A percentile compares a stretch with the other conserved stretches of the same genome.
Evolutionary conservation across 139 green algal genomes (phyloP).

Genomic region (Chlorella ohadii): DNA sequence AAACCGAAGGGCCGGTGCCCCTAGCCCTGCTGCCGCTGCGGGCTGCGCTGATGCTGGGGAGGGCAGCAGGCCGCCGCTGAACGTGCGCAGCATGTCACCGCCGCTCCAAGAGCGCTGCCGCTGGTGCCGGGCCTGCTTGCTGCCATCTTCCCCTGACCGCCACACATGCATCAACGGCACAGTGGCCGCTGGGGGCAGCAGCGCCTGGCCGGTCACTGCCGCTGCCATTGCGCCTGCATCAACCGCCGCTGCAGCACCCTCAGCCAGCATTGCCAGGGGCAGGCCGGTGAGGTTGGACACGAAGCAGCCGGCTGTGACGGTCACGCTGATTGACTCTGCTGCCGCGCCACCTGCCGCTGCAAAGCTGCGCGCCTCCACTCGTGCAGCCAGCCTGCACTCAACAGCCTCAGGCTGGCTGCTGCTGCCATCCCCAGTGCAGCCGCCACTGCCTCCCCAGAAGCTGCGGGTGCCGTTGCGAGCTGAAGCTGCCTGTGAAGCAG

Average conservation of each 20-base stretch:
- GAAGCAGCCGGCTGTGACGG: conserved; percentile 37
- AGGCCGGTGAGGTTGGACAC: conserved; percentile 43
- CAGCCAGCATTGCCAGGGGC: not conserved
- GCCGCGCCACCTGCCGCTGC: not conserved
- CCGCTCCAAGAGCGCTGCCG: conserved; percentile 26
- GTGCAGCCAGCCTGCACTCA: conserved; percentile 21
- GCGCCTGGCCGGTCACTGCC: not conserved
- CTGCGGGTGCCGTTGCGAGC: not conserved
- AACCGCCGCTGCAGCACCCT: not conserved
- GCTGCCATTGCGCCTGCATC: not conserved
- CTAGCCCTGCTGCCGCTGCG: not conserved
- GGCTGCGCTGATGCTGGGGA: not conserved
- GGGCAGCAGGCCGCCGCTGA: conserved; percentile 18
- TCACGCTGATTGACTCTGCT: conserved; percentile 21
- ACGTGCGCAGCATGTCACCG: conserved; percentile 23
- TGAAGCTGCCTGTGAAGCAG: not conserved
- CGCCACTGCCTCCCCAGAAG: conserved; percentile 19
- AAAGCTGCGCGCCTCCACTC: conserved; percentile 9
- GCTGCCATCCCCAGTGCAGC: not conserved
- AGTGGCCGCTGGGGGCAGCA: conserved; percentile 12
- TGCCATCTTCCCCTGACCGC: not conserved
- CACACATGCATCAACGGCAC: conserved; percentile 37
- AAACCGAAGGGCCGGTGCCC: conserved; percentile 15
- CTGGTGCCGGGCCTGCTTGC: not conserved
- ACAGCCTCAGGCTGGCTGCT: not conserved